These are phyloP conservation scores for Cystofilobasidium macerans DNA, from an alignment of 768 basidiomycete species.

Conservation along the genomic window DNA sequence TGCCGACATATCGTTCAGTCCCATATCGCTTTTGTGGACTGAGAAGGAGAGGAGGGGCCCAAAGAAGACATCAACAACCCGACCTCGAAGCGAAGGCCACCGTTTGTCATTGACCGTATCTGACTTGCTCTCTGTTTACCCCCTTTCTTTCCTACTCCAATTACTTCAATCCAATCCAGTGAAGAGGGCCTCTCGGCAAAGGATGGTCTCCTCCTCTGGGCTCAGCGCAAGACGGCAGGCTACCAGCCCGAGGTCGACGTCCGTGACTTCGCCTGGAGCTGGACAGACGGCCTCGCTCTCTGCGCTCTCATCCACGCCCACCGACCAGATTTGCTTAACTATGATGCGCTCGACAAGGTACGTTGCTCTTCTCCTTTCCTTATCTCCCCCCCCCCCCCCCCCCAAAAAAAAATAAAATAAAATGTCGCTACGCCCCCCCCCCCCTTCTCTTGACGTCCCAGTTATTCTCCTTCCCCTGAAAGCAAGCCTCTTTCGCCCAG, in stretches of 20 bases:
- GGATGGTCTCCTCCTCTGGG: slow-evolving; percentile 94
- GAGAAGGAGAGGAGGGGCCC: too few species aligned
- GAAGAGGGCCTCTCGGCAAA: slow-evolving; percentile 98
- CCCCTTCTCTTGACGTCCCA: neutral
- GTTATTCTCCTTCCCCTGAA: neutral
- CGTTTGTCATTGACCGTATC: too few species aligned
- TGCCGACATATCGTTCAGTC: slow-evolving; percentile 81
- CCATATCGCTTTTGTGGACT: too few species aligned
- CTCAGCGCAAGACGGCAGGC: slow-evolving; percentile 84
- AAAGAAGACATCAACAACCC: too few species aligned
- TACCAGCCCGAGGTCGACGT: slow-evolving; percentile 80
- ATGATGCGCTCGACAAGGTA: slow-evolving; percentile 72
- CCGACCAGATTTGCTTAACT: slow-evolving; percentile 89
- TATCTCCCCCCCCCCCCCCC: too few species aligned
- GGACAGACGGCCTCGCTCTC: slow-evolving; percentile 93
- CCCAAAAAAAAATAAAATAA: too few species aligned
- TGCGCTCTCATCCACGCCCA: slow-evolving; percentile 96
- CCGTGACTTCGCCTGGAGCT: slow-evolving; percentile 82
- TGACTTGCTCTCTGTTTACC: too few species aligned
- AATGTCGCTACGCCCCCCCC: too few species aligned
- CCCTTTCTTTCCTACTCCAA: neutral
- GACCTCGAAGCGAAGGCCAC: too few species aligned
- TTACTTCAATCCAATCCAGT: slow-evolving; percentile 42
- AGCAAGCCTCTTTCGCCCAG: too few species aligned
- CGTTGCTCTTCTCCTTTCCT: too few species aligned